phyloP scores from a whole-genome alignment of 2,329 filamentous ascomycete genomes.

The Alternaria angustiovoidea region DNA sequence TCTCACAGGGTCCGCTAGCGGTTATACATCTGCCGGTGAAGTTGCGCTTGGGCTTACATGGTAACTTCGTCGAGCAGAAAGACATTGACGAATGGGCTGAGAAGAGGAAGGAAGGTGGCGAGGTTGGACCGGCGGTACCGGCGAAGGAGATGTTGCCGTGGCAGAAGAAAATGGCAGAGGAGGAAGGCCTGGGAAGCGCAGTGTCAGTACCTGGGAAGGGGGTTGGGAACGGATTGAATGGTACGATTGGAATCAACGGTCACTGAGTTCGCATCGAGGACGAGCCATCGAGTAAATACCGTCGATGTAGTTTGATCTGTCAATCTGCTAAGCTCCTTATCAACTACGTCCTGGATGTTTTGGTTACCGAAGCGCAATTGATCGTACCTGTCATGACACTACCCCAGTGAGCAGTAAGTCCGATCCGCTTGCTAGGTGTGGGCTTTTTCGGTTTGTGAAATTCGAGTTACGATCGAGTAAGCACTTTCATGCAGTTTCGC shows the following conservation, averaged over 20 bases:
- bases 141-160: slow-evolving; percentile 38
- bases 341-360: background rate
- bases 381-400: background rate
- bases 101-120: slow-evolving; percentile 38
- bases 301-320: no score
- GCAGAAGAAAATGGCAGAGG: slow-evolving; percentile 39
- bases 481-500: background rate
- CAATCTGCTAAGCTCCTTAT: background rate
- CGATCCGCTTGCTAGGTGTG: background rate
- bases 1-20: slow-evolving; percentile 51
- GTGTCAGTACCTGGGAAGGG: slow-evolving; percentile 1
- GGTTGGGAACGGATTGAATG: background rate
- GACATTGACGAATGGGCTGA: slow-evolving; percentile 43
- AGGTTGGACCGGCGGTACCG: slow-evolving; percentile 32
- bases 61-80: slow-evolving; percentile 43
- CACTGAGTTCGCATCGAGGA: background rate
- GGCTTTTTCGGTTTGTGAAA: background rate
- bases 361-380: background rate
- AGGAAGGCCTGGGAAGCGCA: slow-evolving; percentile 15
- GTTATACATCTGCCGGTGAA: slow-evolving; percentile 53
- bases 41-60: slow-evolving; percentile 43
- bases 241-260: background rate
- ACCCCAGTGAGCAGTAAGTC: background rate
- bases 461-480: no score
- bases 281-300: background rate